Evolutionary conservation across 148 eudicot genomes (phyloP).

Genomic region (Vaccinium corymbosum): DNA sequence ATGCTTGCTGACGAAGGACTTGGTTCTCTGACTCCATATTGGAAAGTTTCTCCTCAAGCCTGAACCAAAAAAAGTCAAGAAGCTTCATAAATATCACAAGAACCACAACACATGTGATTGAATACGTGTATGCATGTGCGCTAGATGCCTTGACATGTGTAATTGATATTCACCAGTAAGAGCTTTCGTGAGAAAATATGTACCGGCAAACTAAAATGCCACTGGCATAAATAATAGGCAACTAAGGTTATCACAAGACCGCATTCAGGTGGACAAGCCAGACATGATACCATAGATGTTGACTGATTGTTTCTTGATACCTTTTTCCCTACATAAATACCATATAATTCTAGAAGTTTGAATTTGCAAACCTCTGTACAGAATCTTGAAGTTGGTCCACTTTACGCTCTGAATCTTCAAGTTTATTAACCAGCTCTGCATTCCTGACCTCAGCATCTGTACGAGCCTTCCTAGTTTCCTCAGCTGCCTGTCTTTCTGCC

Average conservation of each 20-base stretch:
- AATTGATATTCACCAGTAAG: neutral
- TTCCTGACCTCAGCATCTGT: slow-evolving; percentile 56
- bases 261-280: neutral
- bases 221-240: neutral
- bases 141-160: neutral
- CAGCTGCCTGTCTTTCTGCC: slow-evolving; percentile 56
- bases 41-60: slow-evolving; percentile 92
- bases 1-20: slow-evolving; percentile 95
- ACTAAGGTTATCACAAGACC: neutral
- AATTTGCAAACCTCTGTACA: slow-evolving; percentile 65
- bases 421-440: slow-evolving; percentile 53
- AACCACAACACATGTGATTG: neutral
- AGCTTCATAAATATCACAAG: slow-evolving; percentile 1
- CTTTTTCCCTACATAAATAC: neutral
- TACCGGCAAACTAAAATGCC: neutral
- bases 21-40: slow-evolving; percentile 92
- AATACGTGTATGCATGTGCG: neutral
- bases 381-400: slow-evolving; percentile 75
- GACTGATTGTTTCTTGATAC: slow-evolving; percentile 1
- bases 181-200: neutral
- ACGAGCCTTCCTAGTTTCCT: slow-evolving; percentile 52
- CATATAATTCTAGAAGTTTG: neutral
- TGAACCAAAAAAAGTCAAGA: slow-evolving; percentile 24
- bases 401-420: slow-evolving; percentile 72
- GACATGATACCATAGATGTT: neutral